Evolutionary conservation across 768 basidiomycete genomes (phyloP).

Genomic region (Termitomyces titanicus): DNA sequence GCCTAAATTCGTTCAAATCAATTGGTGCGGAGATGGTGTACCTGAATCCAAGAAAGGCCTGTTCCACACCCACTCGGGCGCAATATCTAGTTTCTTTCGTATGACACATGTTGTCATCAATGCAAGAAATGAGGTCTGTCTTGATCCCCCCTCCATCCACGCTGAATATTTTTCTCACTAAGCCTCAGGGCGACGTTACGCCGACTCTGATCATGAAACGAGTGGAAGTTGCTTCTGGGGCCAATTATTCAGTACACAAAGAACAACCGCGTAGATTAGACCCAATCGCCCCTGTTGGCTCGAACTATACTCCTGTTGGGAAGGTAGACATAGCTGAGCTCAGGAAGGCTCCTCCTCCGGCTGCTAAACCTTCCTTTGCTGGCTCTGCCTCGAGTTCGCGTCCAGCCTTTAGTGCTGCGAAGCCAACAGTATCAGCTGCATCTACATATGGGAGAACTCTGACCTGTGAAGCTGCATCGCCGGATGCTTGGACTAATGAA

Average conservation of each 20-base stretch:
- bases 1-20: slow-evolving; percentile 91
- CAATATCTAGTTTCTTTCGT: slow-evolving; percentile 76
- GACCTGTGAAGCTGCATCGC: slow-evolving; percentile 37
- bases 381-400: slow-evolving; percentile 41
- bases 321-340: slow-evolving; percentile 65
- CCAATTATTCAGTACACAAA: slow-evolving; percentile 83
- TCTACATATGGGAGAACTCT: slow-evolving; percentile 38
- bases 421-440: slow-evolving; percentile 36
- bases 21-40: slow-evolving; percentile 98
- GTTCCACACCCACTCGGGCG: slow-evolving; percentile 82
- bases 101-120: slow-evolving; percentile 84
- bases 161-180: not conserved
- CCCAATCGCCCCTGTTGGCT: slow-evolving; percentile 80
- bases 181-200: slow-evolving; percentile 61
- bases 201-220: slow-evolving; percentile 80
- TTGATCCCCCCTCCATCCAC: not conserved
- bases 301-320: slow-evolving; percentile 73
- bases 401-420: slow-evolving; percentile 43
- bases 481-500: slow-evolving; percentile 62
- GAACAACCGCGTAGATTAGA: slow-evolving; percentile 70
- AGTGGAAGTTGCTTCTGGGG: slow-evolving; percentile 87
- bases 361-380: slow-evolving; percentile 34
- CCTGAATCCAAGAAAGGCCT: slow-evolving; percentile 90
- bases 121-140: slow-evolving; percentile 78
- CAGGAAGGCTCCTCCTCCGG: slow-evolving; percentile 38